Percentiles rank a stretch among this genome's conserved stretches.
phyloP scores from a whole-genome alignment of 192 early-diverging fungal species.

The Podila epicladia region DNA sequence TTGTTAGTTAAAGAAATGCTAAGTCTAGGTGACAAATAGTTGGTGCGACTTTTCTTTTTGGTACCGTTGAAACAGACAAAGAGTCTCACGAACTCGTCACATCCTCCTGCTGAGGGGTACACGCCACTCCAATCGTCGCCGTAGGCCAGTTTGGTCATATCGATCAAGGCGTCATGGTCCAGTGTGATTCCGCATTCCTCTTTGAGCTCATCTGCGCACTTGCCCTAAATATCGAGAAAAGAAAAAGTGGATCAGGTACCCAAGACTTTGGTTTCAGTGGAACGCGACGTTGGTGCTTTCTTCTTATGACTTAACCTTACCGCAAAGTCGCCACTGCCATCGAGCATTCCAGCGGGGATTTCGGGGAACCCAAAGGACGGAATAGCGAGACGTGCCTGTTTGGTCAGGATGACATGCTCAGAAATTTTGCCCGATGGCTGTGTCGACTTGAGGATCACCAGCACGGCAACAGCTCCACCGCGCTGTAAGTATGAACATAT shows the following conservation, averaged over 20 bases:
- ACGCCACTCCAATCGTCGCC: conserved; percentile 58
- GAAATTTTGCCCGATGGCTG: conserved; percentile 29
- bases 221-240: conserved; percentile 53
- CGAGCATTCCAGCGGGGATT: conserved; percentile 87
- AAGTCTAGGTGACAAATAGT: not conserved
- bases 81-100: conserved; percentile 80
- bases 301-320: not conserved
- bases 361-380: conserved; percentile 70
- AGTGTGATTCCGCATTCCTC: conserved; percentile 86
- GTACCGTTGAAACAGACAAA: conserved; percentile 70
- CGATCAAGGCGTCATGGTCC: conserved; percentile 65
- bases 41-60: no score
- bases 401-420: conserved; percentile 71
- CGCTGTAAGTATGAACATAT: conserved; percentile 49
- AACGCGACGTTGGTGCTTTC: not conserved
- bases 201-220: conserved; percentile 79
- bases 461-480: conserved; percentile 77
- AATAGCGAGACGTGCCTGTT: conserved; percentile 80
- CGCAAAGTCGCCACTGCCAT: conserved; percentile 75
- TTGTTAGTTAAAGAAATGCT: not conserved
- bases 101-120: conserved; percentile 83
- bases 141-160: conserved; percentile 69
- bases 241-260: not conserved
- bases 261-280: not conserved
- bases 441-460: conserved; percentile 67